These are phyloP conservation scores for Pyrenula aspistea DNA, from an alignment of 495 filamentous ascomycete species.

Conservation along the genomic window DNA sequence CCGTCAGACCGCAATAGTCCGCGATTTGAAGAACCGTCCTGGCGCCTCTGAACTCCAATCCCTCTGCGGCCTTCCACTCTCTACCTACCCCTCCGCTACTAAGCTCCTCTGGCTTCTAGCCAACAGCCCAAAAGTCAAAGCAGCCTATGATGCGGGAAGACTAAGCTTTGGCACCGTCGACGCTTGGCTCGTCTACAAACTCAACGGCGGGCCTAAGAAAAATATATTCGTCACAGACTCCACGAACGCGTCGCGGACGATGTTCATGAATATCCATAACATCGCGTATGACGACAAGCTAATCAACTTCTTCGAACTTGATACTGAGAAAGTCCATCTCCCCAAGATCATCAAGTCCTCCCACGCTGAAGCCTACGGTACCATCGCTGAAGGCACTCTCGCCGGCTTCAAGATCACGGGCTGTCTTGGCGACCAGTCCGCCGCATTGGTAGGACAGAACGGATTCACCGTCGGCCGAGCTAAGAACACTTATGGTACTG, in stretches of 20 bases:
- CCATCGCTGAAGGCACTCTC: slow-evolving; percentile 51
- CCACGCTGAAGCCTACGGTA: slow-evolving; percentile 62
- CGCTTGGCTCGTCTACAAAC: slow-evolving; percentile 79
- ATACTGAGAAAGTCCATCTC: slow-evolving; percentile 60
- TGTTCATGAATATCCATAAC: slow-evolving; percentile 91
- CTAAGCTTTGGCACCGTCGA: slow-evolving; percentile 91
- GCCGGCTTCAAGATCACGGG: slow-evolving; percentile 72
- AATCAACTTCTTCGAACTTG: slow-evolving; percentile 72
- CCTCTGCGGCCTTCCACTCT: slow-evolving; percentile 79
- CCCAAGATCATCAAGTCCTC: slow-evolving; percentile 84
- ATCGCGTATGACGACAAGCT: slow-evolving; percentile 75
- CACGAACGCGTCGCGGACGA: slow-evolving; percentile 87
- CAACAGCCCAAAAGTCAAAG: slow-evolving; percentile 57
- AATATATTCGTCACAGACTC: slow-evolving; percentile 73
- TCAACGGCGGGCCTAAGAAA: slow-evolving; percentile 70
- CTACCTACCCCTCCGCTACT: slow-evolving; percentile 85
- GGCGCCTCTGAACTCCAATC: slow-evolving; percentile 58
- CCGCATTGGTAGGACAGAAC: slow-evolving; percentile 84
- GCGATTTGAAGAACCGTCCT: slow-evolving; percentile 57
- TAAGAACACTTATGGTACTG: slow-evolving; percentile 96
- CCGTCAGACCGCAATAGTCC: slow-evolving; percentile 64
- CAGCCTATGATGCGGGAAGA: slow-evolving; percentile 69
- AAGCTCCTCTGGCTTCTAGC: slow-evolving; percentile 80
- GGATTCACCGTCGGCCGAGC: slow-evolving; percentile 77
- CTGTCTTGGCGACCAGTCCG: slow-evolving; percentile 86